Evolutionary conservation across 1,284 basidiomycete species (phyloP).

Genomic region (Malassezia restricta): DNA sequence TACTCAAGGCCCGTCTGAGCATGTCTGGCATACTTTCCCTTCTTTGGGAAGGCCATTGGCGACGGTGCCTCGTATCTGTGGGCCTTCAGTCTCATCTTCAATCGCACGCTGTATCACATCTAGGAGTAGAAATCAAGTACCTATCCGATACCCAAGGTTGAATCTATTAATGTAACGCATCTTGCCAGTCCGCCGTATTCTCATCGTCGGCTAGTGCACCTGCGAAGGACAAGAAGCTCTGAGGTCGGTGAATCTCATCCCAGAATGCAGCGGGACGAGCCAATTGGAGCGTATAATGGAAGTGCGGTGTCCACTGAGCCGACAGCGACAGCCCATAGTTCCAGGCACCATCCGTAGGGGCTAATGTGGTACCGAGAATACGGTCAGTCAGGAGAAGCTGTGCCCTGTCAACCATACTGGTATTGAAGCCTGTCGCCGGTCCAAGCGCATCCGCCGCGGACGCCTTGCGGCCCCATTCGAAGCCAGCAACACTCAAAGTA

Average conservation of each 20-base stretch:
- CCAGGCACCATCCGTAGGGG: slow-evolving; percentile 31
- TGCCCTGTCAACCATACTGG: slow-evolving; percentile 83
- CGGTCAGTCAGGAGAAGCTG: slow-evolving; percentile 84
- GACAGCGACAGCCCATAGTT: slow-evolving; percentile 51
- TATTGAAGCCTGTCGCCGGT: slow-evolving; percentile 67
- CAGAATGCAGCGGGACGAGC: slow-evolving; percentile 89
- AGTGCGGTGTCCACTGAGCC: slow-evolving; percentile 77
- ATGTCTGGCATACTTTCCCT: slow-evolving; percentile 64
- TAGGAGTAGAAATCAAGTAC: slow-evolving; percentile 11
- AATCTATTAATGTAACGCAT: slow-evolving; percentile 29
- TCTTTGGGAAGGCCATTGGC: slow-evolving; percentile 84
- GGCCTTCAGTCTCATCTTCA: slow-evolving; percentile 72
- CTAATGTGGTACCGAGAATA: slow-evolving; percentile 43
- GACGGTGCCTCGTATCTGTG: slow-evolving; percentile 73
- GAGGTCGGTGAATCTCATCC: slow-evolving; percentile 78
- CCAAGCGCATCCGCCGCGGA: slow-evolving; percentile 58
- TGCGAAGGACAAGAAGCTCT: slow-evolving; percentile 45
- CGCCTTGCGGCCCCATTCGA: slow-evolving; percentile 90
- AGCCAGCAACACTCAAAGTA: slow-evolving; percentile 74
- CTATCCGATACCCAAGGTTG: background rate
- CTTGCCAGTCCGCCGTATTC: slow-evolving; percentile 33
- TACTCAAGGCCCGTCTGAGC: slow-evolving; percentile 76
- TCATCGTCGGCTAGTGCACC: slow-evolving; percentile 20
- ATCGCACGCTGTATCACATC: background rate
- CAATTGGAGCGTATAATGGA: slow-evolving; percentile 73